Evolutionary conservation across 768 basidiomycete genomes (phyloP).

Genomic region (Boletus patriciae): DNA sequence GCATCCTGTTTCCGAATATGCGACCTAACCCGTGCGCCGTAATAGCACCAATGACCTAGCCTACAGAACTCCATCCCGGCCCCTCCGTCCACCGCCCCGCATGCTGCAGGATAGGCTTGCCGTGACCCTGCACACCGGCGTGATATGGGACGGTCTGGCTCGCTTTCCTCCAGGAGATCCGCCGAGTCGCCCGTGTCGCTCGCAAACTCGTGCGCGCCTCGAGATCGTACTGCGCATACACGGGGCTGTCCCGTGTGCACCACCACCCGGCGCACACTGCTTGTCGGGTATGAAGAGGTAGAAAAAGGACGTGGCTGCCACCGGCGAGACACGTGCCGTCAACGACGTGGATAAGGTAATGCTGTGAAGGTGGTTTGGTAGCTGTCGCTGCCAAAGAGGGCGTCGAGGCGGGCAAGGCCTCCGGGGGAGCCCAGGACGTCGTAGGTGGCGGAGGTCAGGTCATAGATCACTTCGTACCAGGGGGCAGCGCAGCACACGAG

Average conservation of each 20-base stretch:
- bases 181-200: not conserved
- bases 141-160: constrained; percentile 35
- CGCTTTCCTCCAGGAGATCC: constrained; percentile 1
- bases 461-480: too few relatives aligned
- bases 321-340: constrained; percentile 90
- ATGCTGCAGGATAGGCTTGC: not conserved
- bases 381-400: too few relatives aligned
- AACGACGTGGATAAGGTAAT: constrained; percentile 98
- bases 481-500: too few relatives aligned
- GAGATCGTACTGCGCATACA: constrained; percentile 50
- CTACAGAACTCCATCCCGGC: too few relatives aligned
- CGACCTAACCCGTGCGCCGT: too few relatives aligned
- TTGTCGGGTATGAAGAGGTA: constrained; percentile 86
- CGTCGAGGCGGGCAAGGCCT: too few relatives aligned
- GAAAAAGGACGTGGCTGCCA: constrained; percentile 82
- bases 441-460: too few relatives aligned
- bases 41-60: too few relatives aligned
- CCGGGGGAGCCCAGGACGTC: too few relatives aligned
- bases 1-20: constrained; percentile 40
- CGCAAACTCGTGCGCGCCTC: not conserved
- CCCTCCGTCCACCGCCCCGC: not conserved
- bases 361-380: constrained; percentile 45
- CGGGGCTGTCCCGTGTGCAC: constrained; percentile 40
- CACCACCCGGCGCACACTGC: constrained; percentile 55
- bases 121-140: not conserved